Evolutionary conservation across 2,329 filamentous ascomycete species (phyloP).

Genomic region (Colletotrichum nymphaeae): DNA sequence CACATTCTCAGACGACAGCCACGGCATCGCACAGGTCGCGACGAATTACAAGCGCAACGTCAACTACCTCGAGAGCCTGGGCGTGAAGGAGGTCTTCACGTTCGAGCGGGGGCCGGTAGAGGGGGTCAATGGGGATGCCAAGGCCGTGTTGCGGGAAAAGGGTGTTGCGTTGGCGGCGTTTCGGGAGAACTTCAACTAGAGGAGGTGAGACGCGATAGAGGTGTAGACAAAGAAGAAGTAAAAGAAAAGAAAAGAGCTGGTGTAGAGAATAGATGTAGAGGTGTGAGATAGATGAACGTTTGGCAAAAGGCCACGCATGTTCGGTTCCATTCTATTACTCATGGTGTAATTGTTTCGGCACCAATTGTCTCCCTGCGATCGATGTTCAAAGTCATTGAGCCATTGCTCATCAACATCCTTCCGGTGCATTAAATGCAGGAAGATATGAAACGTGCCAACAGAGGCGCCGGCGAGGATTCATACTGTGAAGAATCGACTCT

Average conservation of each 20-base stretch:
- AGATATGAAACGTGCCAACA: too few species aligned
- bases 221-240: background rate
- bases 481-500: too few species aligned
- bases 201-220: background rate
- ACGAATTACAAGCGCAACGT: conserved; percentile 82
- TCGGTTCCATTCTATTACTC: background rate
- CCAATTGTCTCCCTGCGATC: background rate
- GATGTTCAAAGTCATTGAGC: background rate
- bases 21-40: conserved; percentile 88
- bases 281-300: background rate
- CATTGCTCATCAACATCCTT: too few species aligned
- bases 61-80: conserved; percentile 75
- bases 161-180: conserved; percentile 56
- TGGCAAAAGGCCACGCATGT: background rate
- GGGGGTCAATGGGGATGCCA: conserved; percentile 42
- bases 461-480: too few species aligned
- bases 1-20: conserved; percentile 94
- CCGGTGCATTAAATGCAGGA: too few species aligned
- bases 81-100: conserved; percentile 72
- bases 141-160: conserved; percentile 54
- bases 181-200: conserved; percentile 42
- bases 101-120: conserved; percentile 51
- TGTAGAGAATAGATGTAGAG: background rate
- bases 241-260: background rate
- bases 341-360: background rate